Evolutionary conservation across 768 basidiomycete species (phyloP).

Genomic region (Lactifluus subvellereus): DNA sequence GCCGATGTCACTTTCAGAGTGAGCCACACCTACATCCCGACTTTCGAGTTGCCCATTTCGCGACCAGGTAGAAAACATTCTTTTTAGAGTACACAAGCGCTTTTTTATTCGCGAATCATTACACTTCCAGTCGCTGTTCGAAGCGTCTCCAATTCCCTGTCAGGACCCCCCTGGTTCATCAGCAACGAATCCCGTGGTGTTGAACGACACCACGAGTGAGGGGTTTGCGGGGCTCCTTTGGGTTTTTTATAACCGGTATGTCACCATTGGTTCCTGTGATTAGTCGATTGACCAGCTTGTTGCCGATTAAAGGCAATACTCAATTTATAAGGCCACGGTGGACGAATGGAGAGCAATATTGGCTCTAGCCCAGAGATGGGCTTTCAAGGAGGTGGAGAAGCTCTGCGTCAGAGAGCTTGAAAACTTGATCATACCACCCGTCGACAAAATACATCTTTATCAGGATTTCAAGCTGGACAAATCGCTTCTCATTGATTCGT

Average conservation of each 20-base stretch:
- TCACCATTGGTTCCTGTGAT: slow-evolving; percentile 13
- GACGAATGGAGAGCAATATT: slow-evolving; percentile 53
- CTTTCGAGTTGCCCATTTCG: not conserved
- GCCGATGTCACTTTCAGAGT: not conserved
- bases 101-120: slow-evolving; percentile 60
- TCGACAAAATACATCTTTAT: slow-evolving; percentile 53
- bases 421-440: slow-evolving; percentile 37
- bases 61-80: slow-evolving; percentile 47
- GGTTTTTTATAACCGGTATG: slow-evolving; percentile 34
- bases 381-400: slow-evolving; percentile 44
- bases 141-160: slow-evolving; percentile 19
- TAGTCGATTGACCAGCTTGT: slow-evolving; percentile 27
- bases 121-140: slow-evolving; percentile 35
- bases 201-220: slow-evolving; percentile 26
- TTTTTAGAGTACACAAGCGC: slow-evolving; percentile 54
- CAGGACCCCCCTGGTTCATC: slow-evolving; percentile 28
- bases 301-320: slow-evolving; percentile 41
- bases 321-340: slow-evolving; percentile 44
- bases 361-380: slow-evolving; percentile 48
- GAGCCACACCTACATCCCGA: not conserved
- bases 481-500: slow-evolving; percentile 45
- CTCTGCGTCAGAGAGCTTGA: slow-evolving; percentile 52
- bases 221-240: slow-evolving; percentile 30
- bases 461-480: slow-evolving; percentile 46
- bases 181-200: slow-evolving; percentile 29